phyloP scores from a whole-genome alignment of 495 filamentous ascomycete genomes.

The Neurospora intermedia region DNA sequence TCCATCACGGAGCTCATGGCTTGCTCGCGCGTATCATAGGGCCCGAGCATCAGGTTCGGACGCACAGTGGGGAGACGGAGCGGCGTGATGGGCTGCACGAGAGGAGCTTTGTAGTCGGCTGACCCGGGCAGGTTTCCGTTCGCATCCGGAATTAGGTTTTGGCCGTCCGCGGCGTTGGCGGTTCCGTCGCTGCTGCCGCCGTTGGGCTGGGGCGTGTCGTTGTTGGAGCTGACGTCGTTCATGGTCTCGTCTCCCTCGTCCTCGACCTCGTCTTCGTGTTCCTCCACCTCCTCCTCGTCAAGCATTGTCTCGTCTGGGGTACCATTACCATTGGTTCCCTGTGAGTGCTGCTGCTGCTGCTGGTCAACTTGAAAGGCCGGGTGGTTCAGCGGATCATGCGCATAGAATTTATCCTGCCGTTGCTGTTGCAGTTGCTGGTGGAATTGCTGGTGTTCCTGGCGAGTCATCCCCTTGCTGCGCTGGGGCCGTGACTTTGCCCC shows the following conservation, averaged over 20 bases:
- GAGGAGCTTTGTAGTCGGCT: slow-evolving; percentile 3
- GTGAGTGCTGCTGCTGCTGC: not conserved
- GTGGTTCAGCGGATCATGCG: not conserved
- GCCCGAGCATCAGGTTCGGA: slow-evolving; percentile 16
- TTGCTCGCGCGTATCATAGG: slow-evolving; percentile 15
- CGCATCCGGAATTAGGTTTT: not conserved
- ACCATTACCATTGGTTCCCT: not conserved
- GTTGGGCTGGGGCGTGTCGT: not conserved
- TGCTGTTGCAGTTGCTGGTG: not conserved
- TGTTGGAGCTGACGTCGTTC: not conserved
- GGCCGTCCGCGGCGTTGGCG: not conserved
- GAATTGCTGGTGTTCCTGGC: not conserved
- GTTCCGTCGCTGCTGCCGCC: not conserved
- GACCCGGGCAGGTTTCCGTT: not conserved
- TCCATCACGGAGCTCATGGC: slow-evolving; percentile 9
- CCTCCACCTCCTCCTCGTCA: not conserved
- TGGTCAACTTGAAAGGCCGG: not conserved
- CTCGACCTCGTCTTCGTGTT: slow-evolving; percentile 1
- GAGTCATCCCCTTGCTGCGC: not conserved
- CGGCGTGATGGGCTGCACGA: slow-evolving; percentile 7
- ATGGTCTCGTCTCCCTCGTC: not conserved
- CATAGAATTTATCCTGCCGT: not conserved
- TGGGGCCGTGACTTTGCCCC: not conserved
- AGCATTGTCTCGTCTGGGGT: not conserved
- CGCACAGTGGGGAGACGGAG: slow-evolving; percentile 13